Base-by-base conservation (phyloP, 805 yeast species). In the Gaillardinia entomophila region DNA sequence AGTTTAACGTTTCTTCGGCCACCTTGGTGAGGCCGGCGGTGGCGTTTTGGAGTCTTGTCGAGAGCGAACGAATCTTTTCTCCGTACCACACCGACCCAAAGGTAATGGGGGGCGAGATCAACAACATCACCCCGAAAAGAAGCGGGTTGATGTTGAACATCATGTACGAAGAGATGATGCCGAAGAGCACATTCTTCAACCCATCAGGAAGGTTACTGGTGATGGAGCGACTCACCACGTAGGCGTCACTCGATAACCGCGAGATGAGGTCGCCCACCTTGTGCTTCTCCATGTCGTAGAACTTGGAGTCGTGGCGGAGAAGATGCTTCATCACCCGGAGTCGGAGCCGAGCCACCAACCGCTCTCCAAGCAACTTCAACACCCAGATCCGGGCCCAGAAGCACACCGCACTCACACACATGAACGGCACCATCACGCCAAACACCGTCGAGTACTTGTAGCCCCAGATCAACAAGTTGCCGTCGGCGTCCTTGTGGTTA, bases 301-400 rank as follows among this genome's bases (percentile, higher is more conserved):
- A 66, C 5, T 57, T 55, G 1, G 67, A 37, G 37, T 66, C 72
- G 39, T 66, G 71, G 23, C 69, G 43, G 16, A 66, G 51, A 40
- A 66, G 49, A 35, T 58, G 53, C 42, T 64, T 63, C 71, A 66
- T 65, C 4, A 62, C 64, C 25, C 64, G 43, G 17, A 60, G 48
- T 32, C 72, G 48, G 23, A 66, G 55, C 24, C 72, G 41, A 12
- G 72, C 71, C 13, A 66, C 71, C 27, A 66, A 48, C 27, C 71
- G 43, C 46, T 66, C 72, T 3, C 72, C 72, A 24, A 66, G 42
- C 27, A 66, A 42, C 36, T 57, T 57, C 34, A 57, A 48, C 20
- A 53, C 62, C 71, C 71, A 66, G 35, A 62, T 63, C 32, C 72
- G 50, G 15, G 72, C 70, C 72, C 72, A 66, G 44, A 65, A 66